Evolutionary conservation across 805 yeast genomes (phyloP), one percentile per base, ranked within the genome.

Genomic region (Candida pini): DNA sequence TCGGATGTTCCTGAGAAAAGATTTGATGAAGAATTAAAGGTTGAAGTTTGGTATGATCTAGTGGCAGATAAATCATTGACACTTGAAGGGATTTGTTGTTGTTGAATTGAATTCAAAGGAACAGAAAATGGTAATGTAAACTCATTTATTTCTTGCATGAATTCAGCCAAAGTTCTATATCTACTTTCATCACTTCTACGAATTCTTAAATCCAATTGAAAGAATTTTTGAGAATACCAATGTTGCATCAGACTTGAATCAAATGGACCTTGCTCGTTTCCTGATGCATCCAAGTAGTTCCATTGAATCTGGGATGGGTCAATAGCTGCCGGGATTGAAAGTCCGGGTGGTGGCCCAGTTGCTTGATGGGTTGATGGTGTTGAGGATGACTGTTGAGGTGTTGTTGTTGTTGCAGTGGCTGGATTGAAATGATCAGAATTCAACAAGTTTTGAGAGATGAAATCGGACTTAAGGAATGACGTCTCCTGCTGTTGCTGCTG

Each of bases 211-310:
- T 69, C 75, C 9, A 63, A 65, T 26, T 62, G 62, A 45, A 85
- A 64, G 58, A 80, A 83, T 3, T 77, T 75, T 28, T 69, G 70
- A 7, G 70, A 51, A 38, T 71, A 75, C 96, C 96, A 86, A 33
- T 65, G 75, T 44, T 83, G 89, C 96, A 86, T 86, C 58, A 71
- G 60, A 18, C 59, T 54, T 3, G 89, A 87, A 30, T 66, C 65
- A 58, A 86, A 86, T 3, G 96, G 95, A 16, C 96, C 96, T 53
- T 85, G 95, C 41, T 76, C 78, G 33, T 60, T 68, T 4, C 83
- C 85, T 26, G 68, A 56, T 0, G 85, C 77, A 54, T 86, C 96
- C 35, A 79, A 60, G 54, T 86, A 86, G 38, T 62, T 61, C 96
- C 96, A 86, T 31, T 68, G 61, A 45, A 78, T 66, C 33, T 64